These are phyloP conservation scores for Yarrowia sp. DNA, from an alignment of 805 yeast genomes.

Conservation along the genomic window DNA sequence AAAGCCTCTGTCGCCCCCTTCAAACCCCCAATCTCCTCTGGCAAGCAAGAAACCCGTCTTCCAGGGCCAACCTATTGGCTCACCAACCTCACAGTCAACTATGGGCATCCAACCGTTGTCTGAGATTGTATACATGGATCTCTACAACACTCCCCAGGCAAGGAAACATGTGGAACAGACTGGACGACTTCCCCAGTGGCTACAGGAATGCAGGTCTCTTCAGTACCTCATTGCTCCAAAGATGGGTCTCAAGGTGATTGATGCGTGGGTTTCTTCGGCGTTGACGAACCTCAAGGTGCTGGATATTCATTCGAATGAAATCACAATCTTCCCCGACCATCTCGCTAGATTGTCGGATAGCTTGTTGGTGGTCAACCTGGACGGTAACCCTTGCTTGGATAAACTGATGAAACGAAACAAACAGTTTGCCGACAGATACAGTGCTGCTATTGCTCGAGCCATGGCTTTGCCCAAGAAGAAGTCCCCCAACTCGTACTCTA, in stretches of 20 bases:
- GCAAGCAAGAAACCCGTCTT: background rate
- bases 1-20: background rate
- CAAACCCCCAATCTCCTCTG: background rate
- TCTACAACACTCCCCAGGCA: conserved; percentile 9
- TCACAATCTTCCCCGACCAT: conserved; percentile 12
- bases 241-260: conserved; percentile 19
- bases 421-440: conserved; percentile 5
- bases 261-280: background rate
- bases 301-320: conserved; percentile 11
- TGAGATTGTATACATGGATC: conserved; percentile 13
- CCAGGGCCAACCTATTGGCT: background rate
- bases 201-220: conserved; percentile 8
- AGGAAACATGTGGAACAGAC: conserved; percentile 9
- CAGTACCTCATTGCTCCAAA: conserved; percentile 11
- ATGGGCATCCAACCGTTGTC: conserved; percentile 7
- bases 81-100: conserved; percentile 1
- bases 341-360: conserved; percentile 9
- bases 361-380: conserved; percentile 13
- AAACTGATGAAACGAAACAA: conserved; percentile 14
- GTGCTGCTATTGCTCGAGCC: conserved; percentile 3
- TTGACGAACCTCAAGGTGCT: conserved; percentile 18
- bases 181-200: conserved; percentile 7
- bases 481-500: conserved; percentile 2
- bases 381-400: conserved; percentile 18
- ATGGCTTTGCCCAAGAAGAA: conserved; percentile 12